Evolutionary conservation across 495 filamentous ascomycete genomes (phyloP).

Genomic region (Podospora pseudocomata): DNA sequence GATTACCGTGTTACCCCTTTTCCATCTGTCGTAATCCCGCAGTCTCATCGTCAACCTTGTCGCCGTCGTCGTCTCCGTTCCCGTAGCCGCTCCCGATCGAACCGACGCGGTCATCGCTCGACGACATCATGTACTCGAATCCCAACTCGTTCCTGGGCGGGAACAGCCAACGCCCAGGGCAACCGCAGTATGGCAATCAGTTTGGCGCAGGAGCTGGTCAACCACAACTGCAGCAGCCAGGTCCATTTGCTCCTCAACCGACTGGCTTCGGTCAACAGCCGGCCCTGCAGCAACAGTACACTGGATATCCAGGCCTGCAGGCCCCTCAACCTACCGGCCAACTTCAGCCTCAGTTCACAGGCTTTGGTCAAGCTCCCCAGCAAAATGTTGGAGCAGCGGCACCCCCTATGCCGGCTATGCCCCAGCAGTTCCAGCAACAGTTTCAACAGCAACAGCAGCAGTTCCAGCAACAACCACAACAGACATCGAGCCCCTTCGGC

Average conservation of each 20-base stretch:
- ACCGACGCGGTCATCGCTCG: slow-evolving; percentile 9
- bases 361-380: slow-evolving; percentile 47
- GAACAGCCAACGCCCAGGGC: slow-evolving; percentile 69
- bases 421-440: slow-evolving; percentile 47
- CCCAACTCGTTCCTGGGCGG: slow-evolving; percentile 80
- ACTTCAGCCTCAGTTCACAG: slow-evolving; percentile 56
- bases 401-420: slow-evolving; percentile 55
- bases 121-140: slow-evolving; percentile 72
- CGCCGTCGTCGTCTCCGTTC: slow-evolving; percentile 8
- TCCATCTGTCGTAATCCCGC: background rate
- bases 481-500: slow-evolving; percentile 38
- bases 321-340: slow-evolving; percentile 49
- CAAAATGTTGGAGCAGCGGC: slow-evolving; percentile 46
- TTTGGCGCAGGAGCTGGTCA: slow-evolving; percentile 40
- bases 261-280: slow-evolving; percentile 54
- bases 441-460: slow-evolving; percentile 42
- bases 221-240: slow-evolving; percentile 59
- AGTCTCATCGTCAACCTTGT: background rate
- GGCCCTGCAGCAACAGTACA: slow-evolving; percentile 60
- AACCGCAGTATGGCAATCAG: slow-evolving; percentile 57
- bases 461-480: slow-evolving; percentile 38
- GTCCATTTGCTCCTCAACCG: slow-evolving; percentile 56
- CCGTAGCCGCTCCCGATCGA: slow-evolving; percentile 1
- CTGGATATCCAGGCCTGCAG: slow-evolving; percentile 53
- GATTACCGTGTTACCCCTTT: background rate